These are phyloP conservation scores for Vitis amurensis DNA, from an alignment of 164 flowering plant genomes.

Conservation along the genomic window DNA sequence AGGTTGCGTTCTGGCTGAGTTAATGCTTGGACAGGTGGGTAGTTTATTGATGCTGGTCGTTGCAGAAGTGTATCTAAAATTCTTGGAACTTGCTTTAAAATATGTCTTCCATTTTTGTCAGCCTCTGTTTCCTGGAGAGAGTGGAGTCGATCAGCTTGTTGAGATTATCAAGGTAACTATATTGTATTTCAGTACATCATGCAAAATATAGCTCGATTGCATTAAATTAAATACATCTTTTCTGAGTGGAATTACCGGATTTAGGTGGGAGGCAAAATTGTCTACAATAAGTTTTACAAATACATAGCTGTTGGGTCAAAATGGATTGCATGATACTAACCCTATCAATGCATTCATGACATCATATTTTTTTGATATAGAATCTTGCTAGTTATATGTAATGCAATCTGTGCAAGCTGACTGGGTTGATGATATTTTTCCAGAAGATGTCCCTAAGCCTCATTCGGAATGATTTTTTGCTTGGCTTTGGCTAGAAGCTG, in stretches of 20 bases:
- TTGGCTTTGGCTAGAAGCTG: too few relatives aligned
- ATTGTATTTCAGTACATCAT: too few relatives aligned
- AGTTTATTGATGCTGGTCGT: not conserved
- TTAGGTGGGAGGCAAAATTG: not conserved
- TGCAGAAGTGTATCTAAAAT: not conserved
- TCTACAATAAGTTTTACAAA: not conserved
- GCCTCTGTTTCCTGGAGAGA: slow-evolving; percentile 91
- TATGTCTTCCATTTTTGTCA: slow-evolving; percentile 22
- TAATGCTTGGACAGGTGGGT: slow-evolving; percentile 61
- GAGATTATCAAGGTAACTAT: slow-evolving; percentile 79
- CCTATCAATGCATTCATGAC: not conserved
- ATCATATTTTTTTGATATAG: not conserved
- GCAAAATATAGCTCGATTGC: not conserved
- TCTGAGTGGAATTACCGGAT: not conserved
- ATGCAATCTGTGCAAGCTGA: too few relatives aligned
- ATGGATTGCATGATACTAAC: too few relatives aligned
- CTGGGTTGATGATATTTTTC: too few relatives aligned
- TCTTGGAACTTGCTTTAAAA: not conserved
- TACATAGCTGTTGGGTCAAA: too few relatives aligned
- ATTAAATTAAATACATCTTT: not conserved
- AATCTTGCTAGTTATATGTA: too few relatives aligned
- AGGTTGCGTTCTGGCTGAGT: slow-evolving; percentile 68
- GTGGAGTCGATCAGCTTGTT: slow-evolving; percentile 94
- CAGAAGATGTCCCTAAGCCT: too few relatives aligned
- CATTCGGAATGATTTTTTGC: too few relatives aligned